A percentile compares a stretch with the other conserved stretches of the same genome.
Evolutionary conservation across 2,329 filamentous ascomycete species (phyloP).

Genomic region (Talaromyces pinophilus): DNA sequence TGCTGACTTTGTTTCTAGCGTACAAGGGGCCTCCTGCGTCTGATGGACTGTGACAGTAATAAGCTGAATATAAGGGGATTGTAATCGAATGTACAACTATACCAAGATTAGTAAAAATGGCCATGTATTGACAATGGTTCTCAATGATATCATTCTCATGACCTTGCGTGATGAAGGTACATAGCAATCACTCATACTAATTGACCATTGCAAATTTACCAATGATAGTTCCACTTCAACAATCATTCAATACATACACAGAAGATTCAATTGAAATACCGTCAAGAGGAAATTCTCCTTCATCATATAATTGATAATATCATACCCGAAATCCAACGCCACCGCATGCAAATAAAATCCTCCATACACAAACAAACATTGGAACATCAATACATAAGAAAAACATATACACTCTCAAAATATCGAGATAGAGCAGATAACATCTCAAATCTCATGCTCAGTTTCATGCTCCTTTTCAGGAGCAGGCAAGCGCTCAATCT

Average conservation of each 20-base stretch:
- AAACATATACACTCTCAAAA: conserved; percentile 1
- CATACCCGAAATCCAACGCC: conserved; percentile 16
- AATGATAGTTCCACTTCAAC: background rate
- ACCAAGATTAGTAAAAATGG: background rate
- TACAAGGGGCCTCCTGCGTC: conserved; percentile 42
- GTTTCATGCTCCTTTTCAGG: conserved; percentile 1
- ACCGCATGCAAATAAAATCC: conserved; percentile 10
- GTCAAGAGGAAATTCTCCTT: background rate
- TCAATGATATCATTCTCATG: no score
- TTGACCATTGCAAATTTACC: no score
- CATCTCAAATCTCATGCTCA: conserved; percentile 1
- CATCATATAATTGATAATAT: background rate
- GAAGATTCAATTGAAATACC: conserved; percentile 6
- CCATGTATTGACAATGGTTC: no score
- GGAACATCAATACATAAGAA: conserved; percentile 5
- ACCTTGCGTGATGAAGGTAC: no score
- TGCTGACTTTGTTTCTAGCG: conserved; percentile 26
- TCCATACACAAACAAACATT: background rate
- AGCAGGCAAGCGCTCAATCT: conserved; percentile 30
- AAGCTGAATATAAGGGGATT: background rate
- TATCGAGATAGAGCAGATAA: background rate
- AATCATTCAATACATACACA: background rate
- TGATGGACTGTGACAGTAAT: conserved; percentile 27
- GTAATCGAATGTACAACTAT: background rate
- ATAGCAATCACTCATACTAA: no score